phyloP scores from a whole-genome alignment of 306 rosid species.

The Cyclanthera cordifolia region DNA sequence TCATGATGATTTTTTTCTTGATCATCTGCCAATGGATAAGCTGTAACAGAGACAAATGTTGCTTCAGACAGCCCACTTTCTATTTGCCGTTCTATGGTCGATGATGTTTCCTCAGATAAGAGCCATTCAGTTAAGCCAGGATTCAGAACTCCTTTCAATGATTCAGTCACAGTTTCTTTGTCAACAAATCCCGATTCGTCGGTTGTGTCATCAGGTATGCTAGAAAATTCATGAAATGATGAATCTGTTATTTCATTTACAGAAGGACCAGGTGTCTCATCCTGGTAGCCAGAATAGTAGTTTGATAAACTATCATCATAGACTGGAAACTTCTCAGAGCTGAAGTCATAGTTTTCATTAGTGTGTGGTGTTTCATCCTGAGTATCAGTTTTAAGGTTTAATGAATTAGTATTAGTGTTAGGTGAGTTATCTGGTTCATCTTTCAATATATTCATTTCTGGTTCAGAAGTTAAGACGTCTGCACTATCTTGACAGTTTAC shows the following conservation, averaged over 20 bases:
- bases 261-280: conserved; percentile 27
- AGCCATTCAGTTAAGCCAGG: neutral
- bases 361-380: conserved; percentile 34
- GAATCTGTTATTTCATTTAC: conserved; percentile 21
- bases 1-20: conserved; percentile 22
- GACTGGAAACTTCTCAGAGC: conserved; percentile 19
- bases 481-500: conserved; percentile 30
- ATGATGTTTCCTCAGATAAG: neutral
- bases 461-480: conserved; percentile 35
- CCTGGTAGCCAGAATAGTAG: conserved; percentile 30
- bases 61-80: conserved; percentile 26
- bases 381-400: conserved; percentile 27
- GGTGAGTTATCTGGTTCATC: conserved; percentile 29
- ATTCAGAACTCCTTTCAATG: conserved; percentile 29
- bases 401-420: conserved; percentile 24
- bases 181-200: conserved; percentile 23
- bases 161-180: conserved; percentile 25
- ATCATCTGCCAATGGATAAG: conserved; percentile 27
- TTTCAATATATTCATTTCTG: conserved; percentile 28
- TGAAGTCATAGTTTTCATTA: conserved; percentile 14
- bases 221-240: conserved; percentile 21
- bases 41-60: conserved; percentile 21
- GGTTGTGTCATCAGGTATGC: conserved; percentile 16
- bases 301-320: conserved; percentile 27
- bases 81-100: conserved; percentile 9